Percentiles rank a stretch among this genome's conserved stretches.
Conservation (phyloP, 306 rosid species). For the Rubus parviflorus region DNA sequence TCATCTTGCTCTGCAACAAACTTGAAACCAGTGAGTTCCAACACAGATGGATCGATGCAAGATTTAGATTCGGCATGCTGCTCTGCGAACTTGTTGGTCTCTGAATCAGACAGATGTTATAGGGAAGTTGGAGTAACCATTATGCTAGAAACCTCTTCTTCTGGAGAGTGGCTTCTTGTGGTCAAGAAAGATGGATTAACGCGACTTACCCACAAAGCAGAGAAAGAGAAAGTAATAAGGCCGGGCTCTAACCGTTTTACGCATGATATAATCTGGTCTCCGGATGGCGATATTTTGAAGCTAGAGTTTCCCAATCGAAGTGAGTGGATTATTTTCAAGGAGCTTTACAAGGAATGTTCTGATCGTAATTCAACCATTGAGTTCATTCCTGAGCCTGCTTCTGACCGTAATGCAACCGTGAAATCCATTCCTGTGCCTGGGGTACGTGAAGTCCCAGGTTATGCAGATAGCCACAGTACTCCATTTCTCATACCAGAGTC, state of each 20-base stretch:
- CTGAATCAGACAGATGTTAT: conserved; percentile 58
- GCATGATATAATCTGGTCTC: conserved; percentile 40
- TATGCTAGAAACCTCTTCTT: conserved; percentile 44
- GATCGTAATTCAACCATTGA: conserved; percentile 33
- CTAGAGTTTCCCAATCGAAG: conserved; percentile 58
- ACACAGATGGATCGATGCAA: conserved; percentile 14
- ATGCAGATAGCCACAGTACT: conserved; percentile 30
- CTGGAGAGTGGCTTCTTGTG: conserved; percentile 58
- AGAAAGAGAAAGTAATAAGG: conserved; percentile 52
- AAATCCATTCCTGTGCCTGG: conserved; percentile 73
- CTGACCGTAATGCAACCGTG: conserved; percentile 9
- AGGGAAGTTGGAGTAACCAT: conserved; percentile 51
- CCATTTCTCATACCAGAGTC: conserved; percentile 49
- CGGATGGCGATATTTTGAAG: conserved; percentile 50
- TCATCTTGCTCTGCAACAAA: conserved; percentile 21
- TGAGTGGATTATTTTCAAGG: conserved; percentile 67
- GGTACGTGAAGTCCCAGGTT: conserved; percentile 49
- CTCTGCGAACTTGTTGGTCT: conserved; percentile 52
- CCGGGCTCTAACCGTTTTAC: conserved; percentile 58
- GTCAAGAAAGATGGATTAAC: conserved; percentile 66
- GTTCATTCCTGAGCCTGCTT: conserved; percentile 26
- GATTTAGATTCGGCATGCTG: conserved; percentile 43
- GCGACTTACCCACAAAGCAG: conserved; percentile 54
- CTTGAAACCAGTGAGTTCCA: conserved; percentile 38
- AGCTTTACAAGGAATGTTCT: conserved; percentile 70